Base-by-base conservation (phyloP, 2,329 filamentous ascomycete species). In the Ceratocystiopsis minuta region DNA sequence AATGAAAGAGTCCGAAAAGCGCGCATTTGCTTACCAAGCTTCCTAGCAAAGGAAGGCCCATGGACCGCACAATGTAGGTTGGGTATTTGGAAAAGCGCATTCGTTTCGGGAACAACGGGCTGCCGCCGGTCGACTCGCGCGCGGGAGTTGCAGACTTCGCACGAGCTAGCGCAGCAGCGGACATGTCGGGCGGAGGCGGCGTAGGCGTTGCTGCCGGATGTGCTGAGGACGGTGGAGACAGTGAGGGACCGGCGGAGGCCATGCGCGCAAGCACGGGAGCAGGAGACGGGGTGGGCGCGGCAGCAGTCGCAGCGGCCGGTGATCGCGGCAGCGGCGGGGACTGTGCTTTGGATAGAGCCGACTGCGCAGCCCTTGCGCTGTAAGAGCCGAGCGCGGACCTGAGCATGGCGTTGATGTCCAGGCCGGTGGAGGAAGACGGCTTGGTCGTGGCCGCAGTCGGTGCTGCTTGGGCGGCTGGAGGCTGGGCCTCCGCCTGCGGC, bases 11-110 rank as follows among this genome's bases (percentile, higher is more conserved):
- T 11, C 14, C 14, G 4, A 12, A n/a, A 20, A 13, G 20, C 12
- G 9, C 24, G 24, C 4, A 10, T 28, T 6, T 10, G 51, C 53
- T 45, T 43, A 53, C 53, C 38, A 58, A 43, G 24, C 53, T 59
- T 5, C 57, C 58, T 17, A 60, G 40, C 6, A 58, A 43, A 1
- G 56, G 55, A 17, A 60, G 46, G 31, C 54, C 57, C 57, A 60
- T 60, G 14, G 55, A 55, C 33, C 57, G 53, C 43, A 57, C 51
- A 9, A 60, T 52, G 41, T 57, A 58, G 1, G 52, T 52, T 1
- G 57, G 52, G 33, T 54, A 57, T 36, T 53, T 52, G 1, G 53
- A 53, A 13, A 55, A 57, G 42, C 54, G 56, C 55, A 60, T 57
- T 45, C 55, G 55, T 40, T 51, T 55, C 28, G 53, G 12, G 15